These are phyloP conservation scores for Xylariomycetidae sp. DNA, from an alignment of 2,329 filamentous ascomycete species.

Conservation along the genomic window DNA sequence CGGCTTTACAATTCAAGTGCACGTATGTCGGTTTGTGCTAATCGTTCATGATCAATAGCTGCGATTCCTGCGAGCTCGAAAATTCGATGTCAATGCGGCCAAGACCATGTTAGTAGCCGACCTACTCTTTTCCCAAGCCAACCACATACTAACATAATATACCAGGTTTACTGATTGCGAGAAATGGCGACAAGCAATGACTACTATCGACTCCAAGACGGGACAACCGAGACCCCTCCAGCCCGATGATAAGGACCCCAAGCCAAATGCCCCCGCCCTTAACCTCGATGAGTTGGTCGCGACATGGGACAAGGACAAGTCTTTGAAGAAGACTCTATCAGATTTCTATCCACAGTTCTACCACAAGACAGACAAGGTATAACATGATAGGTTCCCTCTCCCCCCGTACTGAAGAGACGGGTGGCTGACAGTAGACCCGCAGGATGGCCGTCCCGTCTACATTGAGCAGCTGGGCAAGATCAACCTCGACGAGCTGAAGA, in stretches of 20 bases:
- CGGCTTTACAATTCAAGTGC: not conserved
- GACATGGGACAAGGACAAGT: conserved; percentile 60
- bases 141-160: conserved; percentile 1
- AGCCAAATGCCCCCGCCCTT: conserved; percentile 14
- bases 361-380: conserved; percentile 87
- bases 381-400: too few species aligned
- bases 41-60: too few species aligned
- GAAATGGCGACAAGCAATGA: conserved; percentile 80
- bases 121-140: conserved; percentile 13
- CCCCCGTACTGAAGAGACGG: too few species aligned
- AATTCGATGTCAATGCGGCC: conserved; percentile 80
- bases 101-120: conserved; percentile 74
- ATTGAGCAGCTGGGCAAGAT: conserved; percentile 95
- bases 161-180: conserved; percentile 84
- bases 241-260: conserved; percentile 4
- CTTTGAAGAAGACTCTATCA: conserved; percentile 71
- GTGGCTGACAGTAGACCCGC: too few species aligned
- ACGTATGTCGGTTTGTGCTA: conserved; percentile 10
- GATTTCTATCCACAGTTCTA: conserved; percentile 98
- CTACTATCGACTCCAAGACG: conserved; percentile 83
- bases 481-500: conserved; percentile 81
- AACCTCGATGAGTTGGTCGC: conserved; percentile 64
- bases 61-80: conserved; percentile 87
- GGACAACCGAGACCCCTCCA: conserved; percentile 10
- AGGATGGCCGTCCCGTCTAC: conserved; percentile 96